phyloP scores from a whole-genome alignment of 306 rosid genomes.

The Medicago truncatula region DNA sequence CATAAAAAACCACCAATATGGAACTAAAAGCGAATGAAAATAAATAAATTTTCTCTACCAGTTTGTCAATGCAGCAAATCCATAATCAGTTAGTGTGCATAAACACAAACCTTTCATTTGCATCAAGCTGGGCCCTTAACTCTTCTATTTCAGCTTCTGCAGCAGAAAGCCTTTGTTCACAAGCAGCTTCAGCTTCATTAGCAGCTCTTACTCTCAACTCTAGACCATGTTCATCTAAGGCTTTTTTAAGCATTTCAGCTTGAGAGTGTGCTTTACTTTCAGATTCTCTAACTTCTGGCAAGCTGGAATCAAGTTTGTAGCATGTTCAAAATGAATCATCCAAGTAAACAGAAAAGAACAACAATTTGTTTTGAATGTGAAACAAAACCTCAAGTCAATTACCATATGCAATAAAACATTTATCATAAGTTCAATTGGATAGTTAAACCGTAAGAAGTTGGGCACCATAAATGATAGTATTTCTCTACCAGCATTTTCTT shows the following conservation, averaged over 20 bases:
- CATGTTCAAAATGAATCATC: slow-evolving; percentile 37
- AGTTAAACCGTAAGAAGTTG: slow-evolving; percentile 37
- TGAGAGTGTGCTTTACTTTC: slow-evolving; percentile 75
- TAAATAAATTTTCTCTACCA: slow-evolving; percentile 17
- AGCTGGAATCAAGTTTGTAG: slow-evolving; percentile 61
- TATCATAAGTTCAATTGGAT: slow-evolving; percentile 29
- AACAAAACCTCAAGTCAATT: slow-evolving; percentile 10
- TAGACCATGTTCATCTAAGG: slow-evolving; percentile 91
- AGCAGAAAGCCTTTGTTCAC: slow-evolving; percentile 82
- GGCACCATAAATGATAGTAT: background rate
- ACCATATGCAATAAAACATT: slow-evolving; percentile 34
- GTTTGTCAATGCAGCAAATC: slow-evolving; percentile 33
- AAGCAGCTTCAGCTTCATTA: slow-evolving; percentile 94
- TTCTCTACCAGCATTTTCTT: slow-evolving; percentile 26
- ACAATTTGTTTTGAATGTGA: slow-evolving; percentile 22
- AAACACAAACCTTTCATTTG: slow-evolving; percentile 74
- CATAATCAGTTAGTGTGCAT: slow-evolving; percentile 21
- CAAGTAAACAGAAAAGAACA: slow-evolving; percentile 25
- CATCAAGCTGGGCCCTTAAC: slow-evolving; percentile 70
- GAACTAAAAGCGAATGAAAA: slow-evolving; percentile 21
- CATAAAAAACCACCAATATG: slow-evolving; percentile 27
- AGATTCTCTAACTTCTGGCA: slow-evolving; percentile 80
- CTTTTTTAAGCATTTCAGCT: slow-evolving; percentile 75
- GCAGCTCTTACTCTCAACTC: slow-evolving; percentile 97
- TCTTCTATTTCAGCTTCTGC: slow-evolving; percentile 87